Conservation (phyloP, 495 filamentous ascomycete species). For the Neurospora sp. region DNA sequence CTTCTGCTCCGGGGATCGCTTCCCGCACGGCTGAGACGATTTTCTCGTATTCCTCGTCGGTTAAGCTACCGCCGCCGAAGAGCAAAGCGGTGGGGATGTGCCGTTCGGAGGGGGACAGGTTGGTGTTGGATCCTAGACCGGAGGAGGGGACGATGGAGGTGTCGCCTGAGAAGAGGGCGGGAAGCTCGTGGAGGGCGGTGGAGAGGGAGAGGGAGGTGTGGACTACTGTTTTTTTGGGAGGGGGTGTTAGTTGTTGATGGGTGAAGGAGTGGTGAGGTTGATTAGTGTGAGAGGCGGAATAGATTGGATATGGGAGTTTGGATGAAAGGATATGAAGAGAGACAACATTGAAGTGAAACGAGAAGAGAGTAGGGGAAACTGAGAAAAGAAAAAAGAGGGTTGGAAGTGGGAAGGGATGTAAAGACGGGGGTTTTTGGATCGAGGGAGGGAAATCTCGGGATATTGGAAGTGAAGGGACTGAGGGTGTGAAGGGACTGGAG, state of each 20-base stretch:
- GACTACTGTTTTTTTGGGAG: constrained; percentile 8
- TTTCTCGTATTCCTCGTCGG: constrained; percentile 19
- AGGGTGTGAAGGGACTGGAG: too few species aligned
- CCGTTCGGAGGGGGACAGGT: neutral
- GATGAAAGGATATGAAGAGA: too few species aligned
- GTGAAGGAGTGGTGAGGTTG: too few species aligned
- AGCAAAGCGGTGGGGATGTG: constrained; percentile 19
- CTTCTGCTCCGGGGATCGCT: neutral
- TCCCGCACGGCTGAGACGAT: constrained; percentile 13
- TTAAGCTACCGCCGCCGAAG: constrained; percentile 19
- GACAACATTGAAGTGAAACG: too few species aligned
- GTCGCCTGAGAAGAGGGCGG: constrained; percentile 19
- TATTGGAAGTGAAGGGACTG: too few species aligned
- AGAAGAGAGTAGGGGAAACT: too few species aligned
- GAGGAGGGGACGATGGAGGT: constrained; percentile 9
- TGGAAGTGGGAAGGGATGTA: too few species aligned
- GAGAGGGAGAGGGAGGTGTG: constrained; percentile 18
- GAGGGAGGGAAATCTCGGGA: too few species aligned
- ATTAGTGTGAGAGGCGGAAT: too few species aligned
- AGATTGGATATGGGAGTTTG: too few species aligned
- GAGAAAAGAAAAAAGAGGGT: too few species aligned
- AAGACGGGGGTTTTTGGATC: too few species aligned
- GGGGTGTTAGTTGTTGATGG: neutral
- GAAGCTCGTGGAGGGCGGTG: constrained; percentile 18
- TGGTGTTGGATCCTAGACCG: constrained; percentile 16